A percentile compares a stretch with the other conserved stretches of the same genome.
Conservation (phyloP, 164 flowering plant species). For the Annona squamosa region DNA sequence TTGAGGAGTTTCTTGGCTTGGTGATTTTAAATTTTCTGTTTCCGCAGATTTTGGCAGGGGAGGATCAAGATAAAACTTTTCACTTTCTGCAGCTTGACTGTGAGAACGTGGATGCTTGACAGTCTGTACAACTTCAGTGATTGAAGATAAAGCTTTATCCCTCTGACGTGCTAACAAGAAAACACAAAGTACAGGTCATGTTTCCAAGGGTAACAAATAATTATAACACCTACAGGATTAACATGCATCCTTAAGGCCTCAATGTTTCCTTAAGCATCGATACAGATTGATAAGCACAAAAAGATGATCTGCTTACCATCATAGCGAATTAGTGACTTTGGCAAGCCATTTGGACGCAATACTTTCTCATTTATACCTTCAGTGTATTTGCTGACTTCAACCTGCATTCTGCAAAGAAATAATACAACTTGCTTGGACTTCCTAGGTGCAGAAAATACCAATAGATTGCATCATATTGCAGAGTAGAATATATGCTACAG, state of each 20-base stretch:
- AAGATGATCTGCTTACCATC: conserved; percentile 47
- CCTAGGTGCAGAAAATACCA: background rate
- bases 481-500: background rate
- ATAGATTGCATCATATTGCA: background rate
- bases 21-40: conserved; percentile 20
- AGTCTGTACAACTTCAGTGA: conserved; percentile 85
- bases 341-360: conserved; percentile 84
- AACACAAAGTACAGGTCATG: background rate
- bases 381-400: conserved; percentile 94
- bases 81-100: conserved; percentile 21
- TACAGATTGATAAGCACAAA: background rate
- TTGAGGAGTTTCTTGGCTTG: conserved; percentile 36
- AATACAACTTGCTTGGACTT: conserved; percentile 1
- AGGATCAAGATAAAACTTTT: conserved; percentile 38
- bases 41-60: conserved; percentile 41
- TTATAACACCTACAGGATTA: background rate
- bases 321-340: conserved; percentile 83
- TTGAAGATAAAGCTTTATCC: conserved; percentile 72
- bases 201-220: background rate
- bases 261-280: background rate
- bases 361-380: conserved; percentile 79
- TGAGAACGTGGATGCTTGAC: conserved; percentile 59
- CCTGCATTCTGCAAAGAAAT: conserved; percentile 79
- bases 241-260: too few species aligned
- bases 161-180: conserved; percentile 77